Evolutionary conservation across 192 early-diverging fungal genomes (phyloP).

Genomic region (Backusella morwellensis): DNA sequence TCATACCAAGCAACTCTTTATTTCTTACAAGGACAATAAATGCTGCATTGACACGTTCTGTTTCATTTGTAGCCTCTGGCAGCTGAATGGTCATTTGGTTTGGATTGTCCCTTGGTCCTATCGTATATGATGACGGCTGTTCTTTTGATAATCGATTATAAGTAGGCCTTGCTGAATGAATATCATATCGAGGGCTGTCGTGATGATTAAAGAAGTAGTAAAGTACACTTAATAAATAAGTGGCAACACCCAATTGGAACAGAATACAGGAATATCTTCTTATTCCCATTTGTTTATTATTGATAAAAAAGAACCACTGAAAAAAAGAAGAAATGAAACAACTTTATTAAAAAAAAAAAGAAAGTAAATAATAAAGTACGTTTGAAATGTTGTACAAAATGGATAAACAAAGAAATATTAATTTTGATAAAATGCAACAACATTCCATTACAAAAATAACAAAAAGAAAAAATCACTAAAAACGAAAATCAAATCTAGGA

Average conservation of each 20-base stretch:
- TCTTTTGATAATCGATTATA: background rate
- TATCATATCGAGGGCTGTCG: background rate
- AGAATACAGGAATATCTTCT: conserved; percentile 6
- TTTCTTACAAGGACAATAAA: conserved; percentile 66
- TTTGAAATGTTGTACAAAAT: conserved; percentile 5
- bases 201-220: background rate
- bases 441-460: background rate
- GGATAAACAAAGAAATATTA: conserved; percentile 1
- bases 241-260: background rate
- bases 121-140: conserved; percentile 8
- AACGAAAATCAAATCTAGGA: background rate
- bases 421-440: background rate
- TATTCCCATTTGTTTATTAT: background rate
- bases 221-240: background rate
- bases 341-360: background rate
- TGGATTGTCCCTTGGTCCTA: conserved; percentile 13
- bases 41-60: conserved; percentile 15
- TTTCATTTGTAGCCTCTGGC: conserved; percentile 12
- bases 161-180: background rate
- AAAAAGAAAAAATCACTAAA: background rate
- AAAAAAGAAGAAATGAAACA: conserved; percentile 3
- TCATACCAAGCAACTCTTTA: conserved; percentile 58
- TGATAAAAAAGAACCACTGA: background rate
- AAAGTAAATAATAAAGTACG: conserved; percentile 8
- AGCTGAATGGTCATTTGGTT: conserved; percentile 8